Evolutionary conservation across 1,139 yeast species (phyloP).

Genomic region (Blastobotrys raffinosifermentans): DNA sequence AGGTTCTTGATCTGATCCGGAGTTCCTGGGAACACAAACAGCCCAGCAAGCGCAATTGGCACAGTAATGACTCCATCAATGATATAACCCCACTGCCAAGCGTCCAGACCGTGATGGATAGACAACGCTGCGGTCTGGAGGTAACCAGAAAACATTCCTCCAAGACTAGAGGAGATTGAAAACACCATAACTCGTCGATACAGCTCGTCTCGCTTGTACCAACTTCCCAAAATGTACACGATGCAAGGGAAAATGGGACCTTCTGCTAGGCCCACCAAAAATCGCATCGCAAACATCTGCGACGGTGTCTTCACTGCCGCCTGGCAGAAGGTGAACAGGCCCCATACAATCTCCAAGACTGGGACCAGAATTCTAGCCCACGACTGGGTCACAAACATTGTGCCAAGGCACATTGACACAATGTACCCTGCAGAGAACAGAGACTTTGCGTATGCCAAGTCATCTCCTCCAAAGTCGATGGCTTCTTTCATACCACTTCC

Average conservation of each 20-base stretch:
- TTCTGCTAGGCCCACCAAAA: conserved; percentile 53
- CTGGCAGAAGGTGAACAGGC: conserved; percentile 47
- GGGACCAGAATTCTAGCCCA: conserved; percentile 38
- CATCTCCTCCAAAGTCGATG: conserved; percentile 53
- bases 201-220: conserved; percentile 44
- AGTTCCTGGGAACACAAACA: conserved; percentile 61
- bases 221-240: conserved; percentile 48
- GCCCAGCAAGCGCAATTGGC: conserved; percentile 59
- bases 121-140: conserved; percentile 40
- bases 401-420: conserved; percentile 36
- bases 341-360: conserved; percentile 52
- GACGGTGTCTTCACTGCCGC: conserved; percentile 39
- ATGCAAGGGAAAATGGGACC: conserved; percentile 57
- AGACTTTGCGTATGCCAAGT: conserved; percentile 57
- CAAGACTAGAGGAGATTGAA: conserved; percentile 34
- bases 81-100: conserved; percentile 50
- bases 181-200: conserved; percentile 47
- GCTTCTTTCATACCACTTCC: conserved; percentile 26
- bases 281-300: conserved; percentile 51
- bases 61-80: conserved; percentile 48
- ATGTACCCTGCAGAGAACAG: conserved; percentile 54
- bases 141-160: conserved; percentile 38
- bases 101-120: conserved; percentile 36
- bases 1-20: conserved; percentile 41
- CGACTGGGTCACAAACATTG: conserved; percentile 33